phyloP scores from a whole-genome alignment of 495 filamentous ascomycete species.

The Beverwykella pulmonaria region DNA sequence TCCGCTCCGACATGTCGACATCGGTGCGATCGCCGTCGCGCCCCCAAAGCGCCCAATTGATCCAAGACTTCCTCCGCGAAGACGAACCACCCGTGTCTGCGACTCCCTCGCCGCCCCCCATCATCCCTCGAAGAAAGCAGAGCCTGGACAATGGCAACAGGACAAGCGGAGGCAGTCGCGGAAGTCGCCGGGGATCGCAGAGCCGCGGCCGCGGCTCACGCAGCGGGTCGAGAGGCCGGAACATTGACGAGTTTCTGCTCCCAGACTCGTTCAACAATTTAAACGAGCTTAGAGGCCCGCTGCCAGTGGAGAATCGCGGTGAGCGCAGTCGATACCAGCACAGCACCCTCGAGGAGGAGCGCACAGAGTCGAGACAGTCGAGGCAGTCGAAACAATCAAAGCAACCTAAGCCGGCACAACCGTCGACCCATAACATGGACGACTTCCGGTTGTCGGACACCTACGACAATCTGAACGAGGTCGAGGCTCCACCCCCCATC shows the following conservation, averaged over 20 bases:
- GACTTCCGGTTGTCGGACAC: constrained; percentile 21
- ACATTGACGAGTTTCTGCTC: constrained; percentile 24
- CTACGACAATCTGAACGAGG: constrained; percentile 30
- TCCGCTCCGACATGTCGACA: constrained; percentile 23
- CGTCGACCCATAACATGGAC: not conserved
- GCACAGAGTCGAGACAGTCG: not conserved
- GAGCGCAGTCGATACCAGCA: constrained; percentile 13
- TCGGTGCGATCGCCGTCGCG: constrained; percentile 21
- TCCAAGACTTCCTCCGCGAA: constrained; percentile 21
- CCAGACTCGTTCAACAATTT: constrained; percentile 32
- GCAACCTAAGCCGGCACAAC: not conserved
- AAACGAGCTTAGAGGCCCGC: constrained; percentile 26
- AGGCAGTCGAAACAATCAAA: not conserved
- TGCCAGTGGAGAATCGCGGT: constrained; percentile 31
- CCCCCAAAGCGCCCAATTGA: constrained; percentile 21
- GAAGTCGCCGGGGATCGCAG: not conserved
- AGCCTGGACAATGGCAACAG: constrained; percentile 1
- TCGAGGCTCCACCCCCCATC: constrained; percentile 23
- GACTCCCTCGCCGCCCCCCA: constrained; percentile 5
- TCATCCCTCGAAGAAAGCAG: constrained; percentile 14
- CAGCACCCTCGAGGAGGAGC: constrained; percentile 23
- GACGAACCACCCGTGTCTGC: not conserved
- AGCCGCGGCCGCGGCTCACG: not conserved
- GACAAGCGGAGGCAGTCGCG: not conserved
- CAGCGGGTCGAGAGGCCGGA: constrained; percentile 16